Evolutionary conservation across 306 rosid species (phyloP).

Genomic region (Fragaria vesca): DNA sequence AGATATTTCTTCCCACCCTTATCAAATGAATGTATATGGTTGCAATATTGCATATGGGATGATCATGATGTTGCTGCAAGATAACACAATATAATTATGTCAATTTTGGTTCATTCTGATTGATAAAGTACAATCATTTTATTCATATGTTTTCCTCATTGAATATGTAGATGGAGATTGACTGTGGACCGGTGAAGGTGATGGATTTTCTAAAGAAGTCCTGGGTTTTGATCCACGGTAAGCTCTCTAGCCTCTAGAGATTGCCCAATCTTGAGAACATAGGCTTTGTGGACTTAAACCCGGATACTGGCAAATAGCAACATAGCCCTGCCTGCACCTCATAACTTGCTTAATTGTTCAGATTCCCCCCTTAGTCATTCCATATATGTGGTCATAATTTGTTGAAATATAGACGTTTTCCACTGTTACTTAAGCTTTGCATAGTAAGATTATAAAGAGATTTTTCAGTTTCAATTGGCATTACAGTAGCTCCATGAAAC

Average conservation of each 20-base stretch:
- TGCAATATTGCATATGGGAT: not conserved
- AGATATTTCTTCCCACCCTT: not conserved
- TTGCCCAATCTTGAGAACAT: not conserved
- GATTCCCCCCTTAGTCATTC: too few species aligned
- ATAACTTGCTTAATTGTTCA: too few species aligned
- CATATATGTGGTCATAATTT: too few species aligned
- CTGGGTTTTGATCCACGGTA: not conserved
- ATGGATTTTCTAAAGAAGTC: not conserved
- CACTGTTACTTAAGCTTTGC: too few species aligned
- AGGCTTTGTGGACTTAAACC: not conserved
- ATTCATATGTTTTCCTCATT: not conserved
- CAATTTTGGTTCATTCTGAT: not conserved
- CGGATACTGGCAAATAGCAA: not conserved
- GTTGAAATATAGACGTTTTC: too few species aligned
- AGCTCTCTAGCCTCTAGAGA: not conserved
- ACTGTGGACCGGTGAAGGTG: not conserved
- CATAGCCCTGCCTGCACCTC: not conserved
- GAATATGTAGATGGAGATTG: not conserved
- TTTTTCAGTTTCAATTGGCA: not conserved
- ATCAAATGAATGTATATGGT: not conserved
- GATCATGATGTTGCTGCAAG: not conserved
- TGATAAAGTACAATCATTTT: not conserved
- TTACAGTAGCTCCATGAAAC: not conserved
- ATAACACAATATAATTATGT: not conserved
- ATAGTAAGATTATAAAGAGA: not conserved